Conservation (phyloP, 1,139 yeast genomes). For the Suhomyces atakaporum region DNA sequence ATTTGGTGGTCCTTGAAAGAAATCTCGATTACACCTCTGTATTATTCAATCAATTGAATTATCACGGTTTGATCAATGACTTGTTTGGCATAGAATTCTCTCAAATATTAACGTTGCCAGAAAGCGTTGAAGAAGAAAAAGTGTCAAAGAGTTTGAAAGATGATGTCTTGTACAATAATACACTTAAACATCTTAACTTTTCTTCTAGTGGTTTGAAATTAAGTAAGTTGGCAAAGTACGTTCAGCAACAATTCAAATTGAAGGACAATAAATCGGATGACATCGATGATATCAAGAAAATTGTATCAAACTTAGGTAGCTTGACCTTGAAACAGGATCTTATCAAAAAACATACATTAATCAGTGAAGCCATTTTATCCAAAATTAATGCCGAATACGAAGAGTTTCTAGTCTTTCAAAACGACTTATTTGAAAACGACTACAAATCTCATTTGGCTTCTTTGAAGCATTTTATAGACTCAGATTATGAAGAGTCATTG, state of each 20-base stretch:
- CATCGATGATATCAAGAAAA: constrained; percentile 65
- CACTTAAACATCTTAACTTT: constrained; percentile 69
- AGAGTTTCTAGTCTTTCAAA: constrained; percentile 66
- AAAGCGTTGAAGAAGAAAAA: constrained; percentile 10
- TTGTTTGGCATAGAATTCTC: constrained; percentile 44
- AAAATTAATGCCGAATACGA: constrained; percentile 56
- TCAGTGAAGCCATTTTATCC: constrained; percentile 69
- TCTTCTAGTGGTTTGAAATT: constrained; percentile 76
- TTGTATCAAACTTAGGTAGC: constrained; percentile 70
- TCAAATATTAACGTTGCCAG: constrained; percentile 26
- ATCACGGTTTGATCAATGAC: constrained; percentile 82
- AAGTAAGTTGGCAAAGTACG: constrained; percentile 66
- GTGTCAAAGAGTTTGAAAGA: constrained; percentile 6
- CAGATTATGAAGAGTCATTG: constrained; percentile 30
- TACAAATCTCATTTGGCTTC: constrained; percentile 52
- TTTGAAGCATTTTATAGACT: constrained; percentile 49
- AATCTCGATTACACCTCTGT: constrained; percentile 73
- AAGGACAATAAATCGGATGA: constrained; percentile 51
- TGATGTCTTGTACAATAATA: constrained; percentile 25
- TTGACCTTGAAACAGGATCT: constrained; percentile 69
- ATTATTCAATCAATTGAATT: constrained; percentile 73
- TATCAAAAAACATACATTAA: constrained; percentile 71
- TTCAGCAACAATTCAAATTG: constrained; percentile 69
- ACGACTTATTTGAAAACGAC: constrained; percentile 64
- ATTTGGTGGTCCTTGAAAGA: constrained; percentile 77